Base-by-base conservation (phyloP, 2,329 filamentous ascomycete species). In the Ambrosiella cleistominuta region DNA sequence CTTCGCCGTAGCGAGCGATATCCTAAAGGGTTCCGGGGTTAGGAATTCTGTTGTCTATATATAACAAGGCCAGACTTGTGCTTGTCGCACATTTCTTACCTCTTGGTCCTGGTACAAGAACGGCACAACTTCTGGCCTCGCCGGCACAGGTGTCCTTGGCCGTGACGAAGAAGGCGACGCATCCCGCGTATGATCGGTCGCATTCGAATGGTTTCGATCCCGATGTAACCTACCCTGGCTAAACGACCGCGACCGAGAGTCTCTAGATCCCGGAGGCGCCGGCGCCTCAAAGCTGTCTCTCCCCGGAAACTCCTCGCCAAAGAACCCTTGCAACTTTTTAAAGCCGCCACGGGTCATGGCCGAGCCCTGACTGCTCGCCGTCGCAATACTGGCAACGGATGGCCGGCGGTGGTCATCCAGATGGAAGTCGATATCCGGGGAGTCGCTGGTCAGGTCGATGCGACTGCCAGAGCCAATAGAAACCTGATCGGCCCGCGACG, bases 101-200 rank as follows among this genome's bases (percentile, higher is more conserved):
- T 87, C 80, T 63, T 79, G 79, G 67, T 93, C 88, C 70, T 97
- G 93, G 68, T 93, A 97, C 62, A 95, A 78, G 77, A 95, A 98
- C n/a, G 93, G 93, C 44, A 95, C 93, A 60, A 98, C 89, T 70
- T 97, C 91, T 66, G 88, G 93, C 35, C 52, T 54, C 11, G 87
- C 88, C 47, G 87, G 87, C 56, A 89, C 76, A 11, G 90, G 89
- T n/a, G 88, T 95, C 64, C 85, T 79, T 53, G 90, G 88, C 63
- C 88, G 78, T 36, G 86, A 89, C 38, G 80, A 81, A 56, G 80
- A 78, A 45, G 88, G 88, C 57, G 90, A 94, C 51, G 76, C 77
- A 62, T 90, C 84, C 61, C 83, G 75, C 63, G 83, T 83, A 64
- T 84, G 79, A 66, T 93, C 81, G 57, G 81, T 83, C 57, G 80